phyloP scores from a whole-genome alignment of 2,329 filamentous ascomycete genomes.

The Colletotrichum endophyticum region DNA sequence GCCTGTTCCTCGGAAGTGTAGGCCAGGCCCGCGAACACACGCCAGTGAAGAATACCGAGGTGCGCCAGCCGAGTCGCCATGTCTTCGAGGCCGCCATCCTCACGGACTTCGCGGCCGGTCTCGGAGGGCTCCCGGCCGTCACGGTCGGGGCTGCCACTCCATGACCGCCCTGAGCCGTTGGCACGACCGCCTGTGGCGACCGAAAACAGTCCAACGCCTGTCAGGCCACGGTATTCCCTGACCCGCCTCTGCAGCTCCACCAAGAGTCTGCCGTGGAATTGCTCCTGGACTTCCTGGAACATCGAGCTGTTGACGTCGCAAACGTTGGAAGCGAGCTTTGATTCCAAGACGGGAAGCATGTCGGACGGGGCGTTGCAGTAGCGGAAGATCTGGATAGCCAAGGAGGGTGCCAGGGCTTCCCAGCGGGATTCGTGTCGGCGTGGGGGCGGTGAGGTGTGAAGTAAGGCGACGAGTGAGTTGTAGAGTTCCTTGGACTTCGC shows the following conservation, averaged over 20 bases:
- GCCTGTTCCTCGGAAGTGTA: constrained; percentile 57
- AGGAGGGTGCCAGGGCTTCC: constrained; percentile 55
- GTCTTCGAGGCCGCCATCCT: constrained; percentile 63
- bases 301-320: constrained; percentile 46
- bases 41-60: constrained; percentile 86
- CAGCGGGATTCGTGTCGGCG: constrained; percentile 51
- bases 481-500: constrained; percentile 54
- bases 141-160: constrained; percentile 33
- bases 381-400: constrained; percentile 65
- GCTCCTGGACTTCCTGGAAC: constrained; percentile 53
- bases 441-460: constrained; percentile 54
- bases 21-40: constrained; percentile 80
- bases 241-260: constrained; percentile 54
- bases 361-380: constrained; percentile 55
- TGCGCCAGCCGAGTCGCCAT: constrained; percentile 82
- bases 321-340: constrained; percentile 51
- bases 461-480: constrained; percentile 57
- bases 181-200: constrained; percentile 58
- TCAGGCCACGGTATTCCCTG: constrained; percentile 56
- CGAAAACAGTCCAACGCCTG: constrained; percentile 59
- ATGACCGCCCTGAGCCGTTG: constrained; percentile 38
- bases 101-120: constrained; percentile 46
- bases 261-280: constrained; percentile 55
- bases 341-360: constrained; percentile 53
- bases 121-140: constrained; percentile 31